Conservation (phyloP, 2,329 filamentous ascomycete species). For the Alternaria incomplexa region DNA sequence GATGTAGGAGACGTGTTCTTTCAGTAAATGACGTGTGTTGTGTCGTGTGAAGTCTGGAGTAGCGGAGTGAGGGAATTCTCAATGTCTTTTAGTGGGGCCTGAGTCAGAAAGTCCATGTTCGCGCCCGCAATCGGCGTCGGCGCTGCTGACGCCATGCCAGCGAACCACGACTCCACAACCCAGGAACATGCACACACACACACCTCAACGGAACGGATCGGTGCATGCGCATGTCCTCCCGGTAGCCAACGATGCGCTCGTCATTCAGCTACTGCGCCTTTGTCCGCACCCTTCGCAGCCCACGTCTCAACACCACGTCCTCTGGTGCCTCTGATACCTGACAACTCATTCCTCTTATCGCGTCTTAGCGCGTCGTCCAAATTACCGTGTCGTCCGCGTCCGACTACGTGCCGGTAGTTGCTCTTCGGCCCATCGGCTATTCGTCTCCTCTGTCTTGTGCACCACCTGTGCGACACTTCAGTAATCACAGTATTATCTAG, state of each 20-base stretch:
- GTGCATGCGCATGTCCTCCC: not conserved
- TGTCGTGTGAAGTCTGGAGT: constrained; percentile 10
- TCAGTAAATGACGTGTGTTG: constrained; percentile 3
- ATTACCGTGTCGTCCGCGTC: not conserved
- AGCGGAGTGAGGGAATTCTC: constrained; percentile 14
- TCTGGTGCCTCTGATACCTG: not conserved
- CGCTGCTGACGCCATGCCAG: constrained; percentile 5
- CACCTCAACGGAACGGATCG: constrained; percentile 1
- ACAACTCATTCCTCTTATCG: not conserved
- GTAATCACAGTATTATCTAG: not conserved
- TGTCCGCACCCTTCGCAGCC: not conserved
- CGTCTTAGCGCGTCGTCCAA: not conserved
- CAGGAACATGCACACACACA: not conserved
- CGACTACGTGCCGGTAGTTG: not conserved
- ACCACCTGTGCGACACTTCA: not conserved
- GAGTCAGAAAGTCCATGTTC: constrained; percentile 18
- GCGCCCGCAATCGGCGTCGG: constrained; percentile 11
- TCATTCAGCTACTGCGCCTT: not conserved
- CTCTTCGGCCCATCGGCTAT: not conserved
- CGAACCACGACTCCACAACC: not conserved
- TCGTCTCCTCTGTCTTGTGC: not conserved
- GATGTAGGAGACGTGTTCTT: not conserved
- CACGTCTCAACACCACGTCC: not conserved
- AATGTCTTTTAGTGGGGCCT: constrained; percentile 15
- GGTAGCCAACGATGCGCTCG: not conserved